Evolutionary conservation across 2,329 filamentous ascomycete genomes (phyloP).

Genomic region (Magnaporthiopsis incrustans): DNA sequence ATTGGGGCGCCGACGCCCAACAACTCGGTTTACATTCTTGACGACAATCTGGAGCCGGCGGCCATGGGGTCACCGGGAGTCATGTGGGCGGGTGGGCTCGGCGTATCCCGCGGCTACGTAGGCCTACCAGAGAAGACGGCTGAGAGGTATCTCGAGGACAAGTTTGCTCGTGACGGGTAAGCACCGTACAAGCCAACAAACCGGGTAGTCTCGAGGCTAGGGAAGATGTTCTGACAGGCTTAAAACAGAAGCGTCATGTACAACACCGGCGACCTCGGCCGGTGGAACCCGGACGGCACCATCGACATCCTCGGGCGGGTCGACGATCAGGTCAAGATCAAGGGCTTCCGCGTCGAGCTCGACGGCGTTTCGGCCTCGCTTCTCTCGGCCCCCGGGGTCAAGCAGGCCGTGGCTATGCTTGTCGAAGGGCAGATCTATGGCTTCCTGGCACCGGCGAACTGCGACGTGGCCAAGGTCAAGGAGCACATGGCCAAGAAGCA

Average conservation of each 20-base stretch:
- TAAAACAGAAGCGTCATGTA: conserved; percentile 40
- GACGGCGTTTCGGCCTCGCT: conserved; percentile 42
- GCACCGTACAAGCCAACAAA: conserved; percentile 10
- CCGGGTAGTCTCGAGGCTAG: background rate
- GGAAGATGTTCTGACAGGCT: background rate
- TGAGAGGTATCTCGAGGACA: conserved; percentile 40
- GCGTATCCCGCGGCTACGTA: conserved; percentile 48
- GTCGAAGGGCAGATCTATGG: conserved; percentile 40
- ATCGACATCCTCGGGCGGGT: conserved; percentile 47
- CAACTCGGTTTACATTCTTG: conserved; percentile 44
- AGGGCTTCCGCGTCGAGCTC: conserved; percentile 54
- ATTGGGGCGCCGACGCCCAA: conserved; percentile 51
- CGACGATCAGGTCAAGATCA: conserved; percentile 57
- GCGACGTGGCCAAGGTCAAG: conserved; percentile 27
- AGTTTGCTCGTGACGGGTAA: conserved; percentile 43
- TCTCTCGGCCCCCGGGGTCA: conserved; percentile 35
- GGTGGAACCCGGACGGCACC: conserved; percentile 44
- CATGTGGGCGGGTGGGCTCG: conserved; percentile 50
- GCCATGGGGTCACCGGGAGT: conserved; percentile 38
- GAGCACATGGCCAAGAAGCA: conserved; percentile 32
- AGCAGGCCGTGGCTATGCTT: conserved; percentile 37
- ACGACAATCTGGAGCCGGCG: conserved; percentile 36
- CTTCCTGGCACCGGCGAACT: conserved; percentile 26
- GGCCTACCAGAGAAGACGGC: conserved; percentile 43
- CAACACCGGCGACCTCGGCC: conserved; percentile 51